Evolutionary conservation across 1,139 yeast genomes (phyloP).

Genomic region (Pneumocystis murina): DNA sequence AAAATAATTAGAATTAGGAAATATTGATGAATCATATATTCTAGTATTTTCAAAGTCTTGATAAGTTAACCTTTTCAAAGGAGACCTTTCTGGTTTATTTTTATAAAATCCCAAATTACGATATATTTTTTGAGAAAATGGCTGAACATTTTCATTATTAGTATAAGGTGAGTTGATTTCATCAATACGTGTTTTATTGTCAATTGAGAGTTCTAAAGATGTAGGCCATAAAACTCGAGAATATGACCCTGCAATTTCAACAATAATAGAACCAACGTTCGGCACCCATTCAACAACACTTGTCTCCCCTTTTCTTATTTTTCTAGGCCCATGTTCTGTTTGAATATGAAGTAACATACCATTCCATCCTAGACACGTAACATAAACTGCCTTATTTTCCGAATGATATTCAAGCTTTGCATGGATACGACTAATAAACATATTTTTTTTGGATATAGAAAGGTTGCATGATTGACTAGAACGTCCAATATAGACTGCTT

Average conservation of each 20-base stretch:
- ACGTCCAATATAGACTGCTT: not conserved
- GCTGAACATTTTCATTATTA: not conserved
- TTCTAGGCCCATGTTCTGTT: not conserved
- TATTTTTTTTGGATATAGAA: not conserved
- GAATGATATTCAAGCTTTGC: not conserved
- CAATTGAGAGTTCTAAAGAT: not conserved
- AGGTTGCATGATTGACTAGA: not conserved
- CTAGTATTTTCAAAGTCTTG: not conserved
- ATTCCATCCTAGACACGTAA: slow-evolving; percentile 1
- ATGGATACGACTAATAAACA: not conserved
- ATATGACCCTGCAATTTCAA: not conserved
- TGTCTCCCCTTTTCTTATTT: not conserved
- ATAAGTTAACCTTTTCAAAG: not conserved
- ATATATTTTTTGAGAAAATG: not conserved
- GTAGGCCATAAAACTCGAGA: not conserved
- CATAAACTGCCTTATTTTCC: not conserved
- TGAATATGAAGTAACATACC: not conserved
- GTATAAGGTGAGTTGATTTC: not conserved
- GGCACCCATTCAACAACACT: not conserved
- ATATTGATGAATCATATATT: not conserved
- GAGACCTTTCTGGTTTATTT: not conserved
- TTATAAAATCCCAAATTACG: not conserved
- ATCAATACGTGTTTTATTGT: not conserved
- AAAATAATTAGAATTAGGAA: not conserved
- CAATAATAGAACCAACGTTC: not conserved